These are phyloP conservation scores for Bremia lactucae DNA, from an alignment of 352 stramenopile species.

Conservation along the genomic window DNA sequence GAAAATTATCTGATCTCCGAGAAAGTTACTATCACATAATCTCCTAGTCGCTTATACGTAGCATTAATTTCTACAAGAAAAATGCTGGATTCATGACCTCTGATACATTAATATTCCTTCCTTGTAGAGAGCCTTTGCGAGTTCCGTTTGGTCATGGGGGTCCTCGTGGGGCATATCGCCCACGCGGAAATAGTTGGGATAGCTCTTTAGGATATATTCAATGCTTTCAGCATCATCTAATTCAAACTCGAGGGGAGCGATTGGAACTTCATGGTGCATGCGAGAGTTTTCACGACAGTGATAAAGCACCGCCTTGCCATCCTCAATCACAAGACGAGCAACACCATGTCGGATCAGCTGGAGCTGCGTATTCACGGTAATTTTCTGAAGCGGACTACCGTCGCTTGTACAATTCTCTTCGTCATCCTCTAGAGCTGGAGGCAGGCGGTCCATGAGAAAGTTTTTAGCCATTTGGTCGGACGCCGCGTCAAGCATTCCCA, in stretches of 20 bases:
- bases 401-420: slow-evolving; percentile 76
- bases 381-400: slow-evolving; percentile 67
- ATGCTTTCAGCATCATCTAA: slow-evolving; percentile 73
- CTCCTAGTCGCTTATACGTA: no score
- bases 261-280: slow-evolving; percentile 55
- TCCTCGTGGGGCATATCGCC: slow-evolving; percentile 70
- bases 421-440: slow-evolving; percentile 55
- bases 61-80: background rate
- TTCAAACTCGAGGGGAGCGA: slow-evolving; percentile 70
- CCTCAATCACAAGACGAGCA: slow-evolving; percentile 62
- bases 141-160: slow-evolving; percentile 54
- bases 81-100: slow-evolving; percentile 26
- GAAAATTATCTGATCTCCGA: no score
- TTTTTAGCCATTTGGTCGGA: slow-evolving; percentile 78
- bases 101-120: slow-evolving; percentile 71
- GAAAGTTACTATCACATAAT: no score
- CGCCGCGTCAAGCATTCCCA: slow-evolving; percentile 60
- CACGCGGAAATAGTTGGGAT: slow-evolving; percentile 66
- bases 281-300: slow-evolving; percentile 75
- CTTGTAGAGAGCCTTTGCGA: slow-evolving; percentile 61
- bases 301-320: slow-evolving; percentile 66
- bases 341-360: slow-evolving; percentile 61
- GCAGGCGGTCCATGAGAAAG: slow-evolving; percentile 72
- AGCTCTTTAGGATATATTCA: slow-evolving; percentile 65
- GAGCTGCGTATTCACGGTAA: slow-evolving; percentile 68